Percentiles rank a stretch among this genome's conserved stretches.
Evolutionary conservation across 1,284 basidiomycete genomes (phyloP).

Genomic region (Pulveroboletus ridleyi): DNA sequence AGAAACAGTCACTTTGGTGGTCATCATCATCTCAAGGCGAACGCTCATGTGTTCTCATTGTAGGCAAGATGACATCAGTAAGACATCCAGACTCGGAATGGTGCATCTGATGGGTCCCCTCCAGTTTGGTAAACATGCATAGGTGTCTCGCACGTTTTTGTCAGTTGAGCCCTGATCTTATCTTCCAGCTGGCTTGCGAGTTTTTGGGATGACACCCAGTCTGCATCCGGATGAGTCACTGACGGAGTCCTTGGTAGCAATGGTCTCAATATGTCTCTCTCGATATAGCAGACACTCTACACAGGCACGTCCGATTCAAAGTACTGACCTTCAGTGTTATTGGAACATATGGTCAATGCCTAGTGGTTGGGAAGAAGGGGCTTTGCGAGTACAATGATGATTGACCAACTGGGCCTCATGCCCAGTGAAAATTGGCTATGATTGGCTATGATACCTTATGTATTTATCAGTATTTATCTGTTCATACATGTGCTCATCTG

Average conservation of each 20-base stretch:
- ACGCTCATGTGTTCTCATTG: no score
- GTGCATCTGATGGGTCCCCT: slow-evolving; percentile 96
- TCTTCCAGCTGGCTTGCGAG: slow-evolving; percentile 78
- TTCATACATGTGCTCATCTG: no score
- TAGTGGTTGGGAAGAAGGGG: slow-evolving; percentile 93
- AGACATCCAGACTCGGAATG: slow-evolving; percentile 93
- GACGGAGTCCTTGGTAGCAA: slow-evolving; percentile 61
- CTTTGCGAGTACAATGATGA: slow-evolving; percentile 77
- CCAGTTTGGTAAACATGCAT: slow-evolving; percentile 83
- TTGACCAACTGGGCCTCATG: slow-evolving; percentile 10
- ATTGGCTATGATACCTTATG: no score
- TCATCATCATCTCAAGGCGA: background rate
- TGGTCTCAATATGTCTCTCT: slow-evolving; percentile 90
- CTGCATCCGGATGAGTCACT: slow-evolving; percentile 6
- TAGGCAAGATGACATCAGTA: slow-evolving; percentile 97
- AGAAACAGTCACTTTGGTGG: slow-evolving; percentile 66
- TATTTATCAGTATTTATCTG: no score
- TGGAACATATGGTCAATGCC: slow-evolving; percentile 97
- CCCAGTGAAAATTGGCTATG: no score
- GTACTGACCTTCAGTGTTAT: slow-evolving; percentile 91
- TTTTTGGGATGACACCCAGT: slow-evolving; percentile 13
- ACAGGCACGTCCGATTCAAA: slow-evolving; percentile 94
- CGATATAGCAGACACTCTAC: slow-evolving; percentile 90
- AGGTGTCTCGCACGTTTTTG: background rate
- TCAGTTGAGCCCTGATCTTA: slow-evolving; percentile 10